phyloP scores from a whole-genome alignment of 2,329 filamentous ascomycete genomes.

The Ceratocystis cubensis region DNA sequence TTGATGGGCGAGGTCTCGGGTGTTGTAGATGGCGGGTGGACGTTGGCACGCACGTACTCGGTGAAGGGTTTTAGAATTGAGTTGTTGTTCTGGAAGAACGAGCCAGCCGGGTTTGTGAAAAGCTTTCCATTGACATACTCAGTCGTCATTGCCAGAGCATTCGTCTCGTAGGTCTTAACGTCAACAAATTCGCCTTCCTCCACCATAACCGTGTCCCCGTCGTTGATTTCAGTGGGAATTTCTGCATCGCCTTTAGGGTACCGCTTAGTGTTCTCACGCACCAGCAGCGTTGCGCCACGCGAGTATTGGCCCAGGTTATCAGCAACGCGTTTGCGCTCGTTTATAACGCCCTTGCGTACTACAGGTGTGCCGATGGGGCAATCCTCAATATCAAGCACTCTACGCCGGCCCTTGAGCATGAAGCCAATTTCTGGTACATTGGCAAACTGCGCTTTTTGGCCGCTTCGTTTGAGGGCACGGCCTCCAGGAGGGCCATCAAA shows the following conservation, averaged over 20 bases:
- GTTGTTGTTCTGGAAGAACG: slow-evolving; percentile 99
- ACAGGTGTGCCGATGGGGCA: slow-evolving; percentile 89
- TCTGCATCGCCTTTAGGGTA: slow-evolving; percentile 37
- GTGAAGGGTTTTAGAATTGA: slow-evolving; percentile 84
- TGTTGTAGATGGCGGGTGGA: slow-evolving; percentile 42
- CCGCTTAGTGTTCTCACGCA: slow-evolving; percentile 73
- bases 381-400: slow-evolving; percentile 88
- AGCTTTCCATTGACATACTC: slow-evolving; percentile 78
- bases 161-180: slow-evolving; percentile 77
- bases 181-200: slow-evolving; percentile 47
- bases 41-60: slow-evolving; percentile 68
- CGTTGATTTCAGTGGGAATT: slow-evolving; percentile 24
- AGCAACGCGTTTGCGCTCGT: slow-evolving; percentile 64
- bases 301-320: slow-evolving; percentile 59
- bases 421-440: slow-evolving; percentile 75
- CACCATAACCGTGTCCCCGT: slow-evolving; percentile 34
- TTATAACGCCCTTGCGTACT: slow-evolving; percentile 64
- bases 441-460: slow-evolving; percentile 38
- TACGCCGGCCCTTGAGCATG: slow-evolving; percentile 68
- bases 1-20: slow-evolving; percentile 41
- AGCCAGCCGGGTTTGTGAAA: slow-evolving; percentile 83
- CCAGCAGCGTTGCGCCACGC: slow-evolving; percentile 73
- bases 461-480: slow-evolving; percentile 38
- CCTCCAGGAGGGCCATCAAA: slow-evolving; percentile 64
- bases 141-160: slow-evolving; percentile 67